A percentile compares a stretch with the other conserved stretches of the same genome.
phyloP scores from a whole-genome alignment of 345 rosid species.

The Hirschfeldia incana region DNA sequence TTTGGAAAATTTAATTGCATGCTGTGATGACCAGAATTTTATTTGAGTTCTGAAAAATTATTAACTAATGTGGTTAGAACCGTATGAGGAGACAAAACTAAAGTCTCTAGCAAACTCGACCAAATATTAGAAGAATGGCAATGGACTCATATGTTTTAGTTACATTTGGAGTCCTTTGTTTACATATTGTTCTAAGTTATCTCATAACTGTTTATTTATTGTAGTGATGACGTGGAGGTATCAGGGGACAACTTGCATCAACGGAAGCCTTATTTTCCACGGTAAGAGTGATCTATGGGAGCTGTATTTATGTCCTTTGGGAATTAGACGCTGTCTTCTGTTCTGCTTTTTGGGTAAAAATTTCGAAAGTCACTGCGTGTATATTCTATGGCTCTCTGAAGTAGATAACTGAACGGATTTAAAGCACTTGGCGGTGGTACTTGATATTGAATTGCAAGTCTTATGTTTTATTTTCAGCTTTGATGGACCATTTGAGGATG shows the following conservation, averaged over 20 bases:
- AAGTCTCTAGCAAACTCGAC: background rate
- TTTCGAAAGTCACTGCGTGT: too few relatives aligned
- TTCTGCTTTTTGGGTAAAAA: too few relatives aligned
- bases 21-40: background rate
- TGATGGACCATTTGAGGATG: constrained; percentile 80
- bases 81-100: background rate
- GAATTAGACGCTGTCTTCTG: constrained; percentile 12
- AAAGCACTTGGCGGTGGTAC: constrained; percentile 8
- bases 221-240: constrained; percentile 49
- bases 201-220: constrained; percentile 36
- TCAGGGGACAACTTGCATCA: constrained; percentile 47
- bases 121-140: background rate
- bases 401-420: too few relatives aligned
- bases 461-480: constrained; percentile 57
- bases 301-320: constrained; percentile 16
- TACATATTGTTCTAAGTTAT: constrained; percentile 10
- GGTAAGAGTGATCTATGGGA: constrained; percentile 49
- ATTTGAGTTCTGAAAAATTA: constrained; percentile 10
- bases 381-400: too few relatives aligned
- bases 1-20: constrained; percentile 2
- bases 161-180: constrained; percentile 11
- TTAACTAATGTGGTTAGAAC: constrained; percentile 9
- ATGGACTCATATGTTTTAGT: constrained; percentile 6
- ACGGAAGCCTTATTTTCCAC: constrained; percentile 61
- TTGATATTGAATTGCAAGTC: too few relatives aligned